phyloP scores from a whole-genome alignment of 1,284 basidiomycete genomes.

The Melampsora larici-populina region DNA sequence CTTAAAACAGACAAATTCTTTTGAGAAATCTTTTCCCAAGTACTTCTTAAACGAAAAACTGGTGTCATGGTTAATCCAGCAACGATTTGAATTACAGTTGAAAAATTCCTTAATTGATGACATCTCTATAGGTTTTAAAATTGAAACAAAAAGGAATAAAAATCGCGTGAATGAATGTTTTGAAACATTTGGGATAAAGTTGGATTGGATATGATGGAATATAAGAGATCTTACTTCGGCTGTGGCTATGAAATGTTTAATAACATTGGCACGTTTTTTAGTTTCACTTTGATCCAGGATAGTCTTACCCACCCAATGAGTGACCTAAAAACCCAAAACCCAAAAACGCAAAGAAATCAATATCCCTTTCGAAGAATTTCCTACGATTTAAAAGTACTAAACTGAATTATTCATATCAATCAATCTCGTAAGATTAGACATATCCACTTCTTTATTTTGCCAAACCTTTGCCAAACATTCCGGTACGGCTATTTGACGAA shows the following conservation, averaged over 20 bases:
- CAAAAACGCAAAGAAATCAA: too few relatives aligned
- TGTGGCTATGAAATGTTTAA: slow-evolving; percentile 87
- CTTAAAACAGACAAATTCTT: too few relatives aligned
- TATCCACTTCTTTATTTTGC: slow-evolving; percentile 49
- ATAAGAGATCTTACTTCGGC: slow-evolving; percentile 71
- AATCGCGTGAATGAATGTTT: neutral
- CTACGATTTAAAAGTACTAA: neutral
- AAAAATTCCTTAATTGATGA: slow-evolving; percentile 84
- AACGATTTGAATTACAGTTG: slow-evolving; percentile 89
- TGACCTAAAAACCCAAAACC: too few relatives aligned
- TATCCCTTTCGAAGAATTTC: too few relatives aligned
- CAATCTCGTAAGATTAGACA: too few relatives aligned
- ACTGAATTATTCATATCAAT: too few relatives aligned
- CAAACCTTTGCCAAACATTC: slow-evolving; percentile 69
- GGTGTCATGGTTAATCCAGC: slow-evolving; percentile 92
- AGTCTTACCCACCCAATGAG: slow-evolving; percentile 89
- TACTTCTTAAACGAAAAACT: slow-evolving; percentile 83
- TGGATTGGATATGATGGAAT: neutral
- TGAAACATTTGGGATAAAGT: too few relatives aligned
- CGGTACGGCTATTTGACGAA: slow-evolving; percentile 80
- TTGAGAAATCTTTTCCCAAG: slow-evolving; percentile 70
- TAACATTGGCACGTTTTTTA: slow-evolving; percentile 71
- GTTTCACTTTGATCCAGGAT: slow-evolving; percentile 81
- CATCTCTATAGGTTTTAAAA: slow-evolving; percentile 66
- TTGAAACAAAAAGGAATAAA: slow-evolving; percentile 37